A percentile compares a stretch with the other conserved stretches of the same genome.
Evolutionary conservation across 1,284 basidiomycete genomes (phyloP).

Genomic region (Heterobasidion irregulare): DNA sequence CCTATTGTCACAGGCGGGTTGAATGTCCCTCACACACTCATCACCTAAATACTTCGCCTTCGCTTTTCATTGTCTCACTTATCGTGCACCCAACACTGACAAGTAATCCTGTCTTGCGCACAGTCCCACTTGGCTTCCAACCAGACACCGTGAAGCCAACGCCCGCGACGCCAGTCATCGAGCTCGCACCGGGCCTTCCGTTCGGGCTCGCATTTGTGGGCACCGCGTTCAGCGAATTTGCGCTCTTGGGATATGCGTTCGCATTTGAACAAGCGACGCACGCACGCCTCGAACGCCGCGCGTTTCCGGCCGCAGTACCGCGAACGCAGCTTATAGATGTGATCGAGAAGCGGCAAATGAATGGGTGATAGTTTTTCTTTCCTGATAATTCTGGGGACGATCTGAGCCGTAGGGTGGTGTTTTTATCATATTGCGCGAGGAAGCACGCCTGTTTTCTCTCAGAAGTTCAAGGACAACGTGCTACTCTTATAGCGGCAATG

Average conservation of each 20-base stretch:
- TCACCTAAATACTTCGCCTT: no score
- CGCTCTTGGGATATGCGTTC: slow-evolving; percentile 50
- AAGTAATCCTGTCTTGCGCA: neutral
- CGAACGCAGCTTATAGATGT: slow-evolving; percentile 51
- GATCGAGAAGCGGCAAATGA: slow-evolving; percentile 15
- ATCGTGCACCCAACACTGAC: neutral
- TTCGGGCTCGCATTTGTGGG: slow-evolving; percentile 60
- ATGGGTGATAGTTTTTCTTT: neutral
- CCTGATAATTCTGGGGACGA: no score
- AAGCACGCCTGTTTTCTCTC: no score
- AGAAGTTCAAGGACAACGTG: no score
- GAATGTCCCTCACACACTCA: neutral
- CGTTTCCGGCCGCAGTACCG: slow-evolving; percentile 50
- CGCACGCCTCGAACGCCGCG: slow-evolving; percentile 39
- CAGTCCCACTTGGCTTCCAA: slow-evolving; percentile 56
- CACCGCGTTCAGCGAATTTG: slow-evolving; percentile 54
- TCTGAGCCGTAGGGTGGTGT: no score
- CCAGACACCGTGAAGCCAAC: slow-evolving; percentile 33
- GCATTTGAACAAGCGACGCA: slow-evolving; percentile 62
- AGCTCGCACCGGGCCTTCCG: slow-evolving; percentile 40
- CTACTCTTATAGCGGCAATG: no score
- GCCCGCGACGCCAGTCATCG: slow-evolving; percentile 16
- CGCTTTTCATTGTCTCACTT: neutral
- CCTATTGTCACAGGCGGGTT: slow-evolving; percentile 46
- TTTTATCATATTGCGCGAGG: no score